Evolutionary conservation across 768 basidiomycete genomes (phyloP), one percentile per base, ranked within the genome.

Genomic region (Rickenella mellea): DNA sequence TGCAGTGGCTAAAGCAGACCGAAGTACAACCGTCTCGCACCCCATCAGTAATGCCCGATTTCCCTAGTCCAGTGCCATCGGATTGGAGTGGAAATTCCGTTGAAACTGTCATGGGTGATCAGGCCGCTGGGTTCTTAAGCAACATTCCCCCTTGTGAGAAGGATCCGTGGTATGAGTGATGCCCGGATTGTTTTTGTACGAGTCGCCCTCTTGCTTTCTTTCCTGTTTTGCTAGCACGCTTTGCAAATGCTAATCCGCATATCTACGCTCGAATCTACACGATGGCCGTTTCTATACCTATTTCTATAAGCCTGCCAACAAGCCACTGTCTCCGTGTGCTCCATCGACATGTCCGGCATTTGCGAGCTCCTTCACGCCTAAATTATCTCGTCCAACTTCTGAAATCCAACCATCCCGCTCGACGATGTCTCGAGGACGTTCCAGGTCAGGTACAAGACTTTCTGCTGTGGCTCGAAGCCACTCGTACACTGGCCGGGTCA

Each of bases 401-500:
- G 69, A 67, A 26, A 81, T 53, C 54, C 73, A 79, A 4, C 82
- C 85, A 41, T 80, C 74, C 10, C 68, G 62, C 47, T 75, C 72
- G 22, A 59, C 68, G 40, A 77, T 51, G 26, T 54, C 51, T 39
- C 53, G 59, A 24, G 56, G 33, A 19, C 19, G 19, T 36, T 36
- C 33, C 10, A 36, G 15, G 12, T 36, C 33, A n/a, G n/a, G n/a
- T n/a, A n/a, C n/a, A n/a, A n/a, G n/a, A n/a, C n/a, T n/a, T 7
- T 36, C 33, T 48, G 40, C 43, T 51, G 45, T 32, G 27, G 43
- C 29, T 19, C n/a, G 19, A 15, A 49, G 30, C 42, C 49, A 45
- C 20, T 37, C 79, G 7, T 86, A 55, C 5, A 83, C 78, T 6
- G 84, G 85, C 47, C 69, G 63, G n/a, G 67, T 75, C 39, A 82